Base-by-base conservation (phyloP, 331 rosid genomes). In the Pyrus hybrid region DNA sequence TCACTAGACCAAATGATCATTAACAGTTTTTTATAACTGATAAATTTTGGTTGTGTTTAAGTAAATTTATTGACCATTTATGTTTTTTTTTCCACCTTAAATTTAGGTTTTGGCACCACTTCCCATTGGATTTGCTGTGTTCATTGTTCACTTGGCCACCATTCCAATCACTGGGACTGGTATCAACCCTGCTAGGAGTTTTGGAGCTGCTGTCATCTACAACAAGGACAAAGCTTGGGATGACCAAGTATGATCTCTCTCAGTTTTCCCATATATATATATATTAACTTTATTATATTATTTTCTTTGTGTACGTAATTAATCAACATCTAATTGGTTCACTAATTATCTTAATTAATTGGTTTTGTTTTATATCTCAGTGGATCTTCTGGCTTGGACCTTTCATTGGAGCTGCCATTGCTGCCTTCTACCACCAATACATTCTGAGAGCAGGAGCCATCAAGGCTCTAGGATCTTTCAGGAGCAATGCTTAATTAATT, bases 311-410 rank as follows among this genome's bases (percentile, higher is more conserved):
- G 45, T 29, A 3, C 0, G 45, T 37, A 37, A 37, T 37, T 37
- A 4, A 37, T 37, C 45, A 37, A 37, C 45, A 37, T 37, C 45
- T 37, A 9, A 37, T 37, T 37, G 45, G 45, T 37, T 37, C 45
- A 37, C 45, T 10, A 37, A 37, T 37, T 37, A 9, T 37, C 45
- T 37, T 37, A 37, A 17, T 17, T 17, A n/a, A 17, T 6, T 51
- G 21, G 22, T 13, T 14, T 13, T 6, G 45, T 9, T 8, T 45
- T 23, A 23, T 57, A 28, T 73, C 35, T 16, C 89, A 93, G 98
- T 93, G 98, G 98, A 87, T 93, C 37, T 93, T 91, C 87, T 93
- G 98, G 98, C 88, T 93, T 79, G 98, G 98, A 35, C 98, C 98
- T 4, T 83, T 91, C 43, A 11, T 91, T 51, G 98, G 98, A 76